Conservation (phyloP, 208 protist species). For the Leptomonas seymouri region DNA sequence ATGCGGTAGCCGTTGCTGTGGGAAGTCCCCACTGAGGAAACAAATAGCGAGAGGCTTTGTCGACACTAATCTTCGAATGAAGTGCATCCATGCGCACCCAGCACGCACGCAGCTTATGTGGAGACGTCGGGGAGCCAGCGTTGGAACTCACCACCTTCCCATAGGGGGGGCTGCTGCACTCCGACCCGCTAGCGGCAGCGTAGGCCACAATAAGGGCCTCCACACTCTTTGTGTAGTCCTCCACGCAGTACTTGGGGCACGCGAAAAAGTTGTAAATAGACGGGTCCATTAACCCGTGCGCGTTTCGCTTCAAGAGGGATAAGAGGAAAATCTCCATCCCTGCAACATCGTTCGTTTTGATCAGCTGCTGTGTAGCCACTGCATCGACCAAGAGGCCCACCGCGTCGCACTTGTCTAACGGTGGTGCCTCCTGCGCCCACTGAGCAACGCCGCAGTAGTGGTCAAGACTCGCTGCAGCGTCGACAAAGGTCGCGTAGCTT, state of each 20-base stretch:
- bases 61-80: neutral
- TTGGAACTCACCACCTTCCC: neutral
- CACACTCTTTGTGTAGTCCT: conserved; percentile 49
- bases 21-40: neutral
- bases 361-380: conserved; percentile 35
- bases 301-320: conserved; percentile 49
- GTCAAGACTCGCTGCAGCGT: conserved; percentile 39
- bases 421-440: conserved; percentile 40
- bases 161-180: neutral
- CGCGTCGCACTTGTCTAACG: conserved; percentile 33
- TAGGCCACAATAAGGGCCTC: conserved; percentile 43
- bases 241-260: conserved; percentile 48
- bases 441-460: conserved; percentile 44
- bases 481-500: conserved; percentile 42
- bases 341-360: conserved; percentile 19
- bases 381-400: conserved; percentile 42
- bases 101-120: conserved; percentile 14
- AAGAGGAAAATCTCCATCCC: conserved; percentile 48
- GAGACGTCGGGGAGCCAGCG: too few species aligned
- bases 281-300: conserved; percentile 51
- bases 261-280: conserved; percentile 51
- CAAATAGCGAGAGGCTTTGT: neutral
- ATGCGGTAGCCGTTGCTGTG: neutral
- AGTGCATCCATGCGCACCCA: conserved; percentile 22
- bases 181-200: conserved; percentile 2